These are phyloP conservation scores for Stephania yunnanensis DNA, from an alignment of 164 flowering plant species.

Conservation along the genomic window DNA sequence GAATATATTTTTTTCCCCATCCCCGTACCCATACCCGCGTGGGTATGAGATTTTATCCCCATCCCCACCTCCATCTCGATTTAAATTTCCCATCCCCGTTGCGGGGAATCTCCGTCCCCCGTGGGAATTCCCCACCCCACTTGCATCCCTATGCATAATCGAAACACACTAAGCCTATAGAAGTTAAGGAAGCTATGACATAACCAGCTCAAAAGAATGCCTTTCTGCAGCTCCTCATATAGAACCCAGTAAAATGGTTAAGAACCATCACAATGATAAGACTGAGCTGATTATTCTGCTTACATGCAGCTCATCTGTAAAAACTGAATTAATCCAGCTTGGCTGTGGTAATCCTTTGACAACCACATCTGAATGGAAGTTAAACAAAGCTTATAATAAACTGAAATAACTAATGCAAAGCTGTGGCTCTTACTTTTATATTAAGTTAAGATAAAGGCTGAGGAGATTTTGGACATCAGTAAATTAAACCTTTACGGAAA, in stretches of 20 bases:
- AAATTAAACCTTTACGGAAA: background rate
- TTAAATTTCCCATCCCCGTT: too few species aligned
- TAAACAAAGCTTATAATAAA: background rate
- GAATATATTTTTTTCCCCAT: too few species aligned
- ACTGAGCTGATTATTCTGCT: background rate
- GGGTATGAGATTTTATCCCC: too few species aligned
- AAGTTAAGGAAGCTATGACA: background rate
- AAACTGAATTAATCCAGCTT: too few species aligned
- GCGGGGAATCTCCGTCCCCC: too few species aligned
- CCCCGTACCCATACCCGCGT: too few species aligned
- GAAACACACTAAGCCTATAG: conserved; percentile 8
- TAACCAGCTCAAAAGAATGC: background rate
- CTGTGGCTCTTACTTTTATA: background rate
- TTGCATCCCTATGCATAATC: background rate
- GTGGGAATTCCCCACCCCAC: too few species aligned
- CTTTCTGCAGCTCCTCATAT: background rate
- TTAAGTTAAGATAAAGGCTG: background rate
- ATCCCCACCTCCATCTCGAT: too few species aligned
- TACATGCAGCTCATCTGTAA: background rate
- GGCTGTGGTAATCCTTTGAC: too few species aligned
- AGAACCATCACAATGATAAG: background rate
- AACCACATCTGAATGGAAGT: background rate
- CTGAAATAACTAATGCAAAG: background rate
- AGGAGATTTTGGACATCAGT: background rate
- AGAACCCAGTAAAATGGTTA: conserved; percentile 1